phyloP scores from a whole-genome alignment of 495 filamentous ascomycete genomes.

The Neurospora tetraspora region DNA sequence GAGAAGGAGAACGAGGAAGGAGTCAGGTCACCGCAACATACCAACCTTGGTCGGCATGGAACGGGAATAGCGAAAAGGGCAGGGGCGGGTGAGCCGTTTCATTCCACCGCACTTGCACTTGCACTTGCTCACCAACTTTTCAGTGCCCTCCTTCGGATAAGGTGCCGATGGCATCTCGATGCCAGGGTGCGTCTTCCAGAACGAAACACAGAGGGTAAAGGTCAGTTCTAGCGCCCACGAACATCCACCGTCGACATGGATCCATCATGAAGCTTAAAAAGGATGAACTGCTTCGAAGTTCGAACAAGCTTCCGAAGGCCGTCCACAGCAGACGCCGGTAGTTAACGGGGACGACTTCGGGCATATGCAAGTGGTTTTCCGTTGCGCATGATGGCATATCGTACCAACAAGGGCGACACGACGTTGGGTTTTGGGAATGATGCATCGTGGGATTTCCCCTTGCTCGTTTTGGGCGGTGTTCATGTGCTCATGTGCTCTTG shows the following conservation, averaged over 20 bases:
- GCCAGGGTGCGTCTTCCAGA: not conserved
- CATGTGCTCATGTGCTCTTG: not conserved
- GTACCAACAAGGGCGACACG: not conserved
- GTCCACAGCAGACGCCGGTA: not conserved
- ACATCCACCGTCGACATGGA: not conserved
- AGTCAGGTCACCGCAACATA: not conserved
- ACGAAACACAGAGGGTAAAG: not conserved
- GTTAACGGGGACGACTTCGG: not conserved
- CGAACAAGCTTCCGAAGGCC: not conserved
- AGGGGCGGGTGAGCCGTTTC: not conserved
- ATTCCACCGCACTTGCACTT: not conserved
- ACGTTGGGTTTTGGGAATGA: not conserved
- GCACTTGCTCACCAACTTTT: not conserved
- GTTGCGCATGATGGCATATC: not conserved
- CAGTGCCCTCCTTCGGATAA: not conserved
- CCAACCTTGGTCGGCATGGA: not conserved
- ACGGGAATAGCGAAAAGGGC: not conserved
- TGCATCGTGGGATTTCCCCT: not conserved
- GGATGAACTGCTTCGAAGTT: not conserved
- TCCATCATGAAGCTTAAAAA: not conserved
- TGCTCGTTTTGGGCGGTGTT: not conserved
- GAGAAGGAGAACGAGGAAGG: not conserved
- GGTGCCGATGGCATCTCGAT: not conserved
- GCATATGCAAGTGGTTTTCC: not conserved
- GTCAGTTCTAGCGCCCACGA: not conserved